Evolutionary conservation across 768 basidiomycete species (phyloP).

Genomic region (Scleroderma citrinum): DNA sequence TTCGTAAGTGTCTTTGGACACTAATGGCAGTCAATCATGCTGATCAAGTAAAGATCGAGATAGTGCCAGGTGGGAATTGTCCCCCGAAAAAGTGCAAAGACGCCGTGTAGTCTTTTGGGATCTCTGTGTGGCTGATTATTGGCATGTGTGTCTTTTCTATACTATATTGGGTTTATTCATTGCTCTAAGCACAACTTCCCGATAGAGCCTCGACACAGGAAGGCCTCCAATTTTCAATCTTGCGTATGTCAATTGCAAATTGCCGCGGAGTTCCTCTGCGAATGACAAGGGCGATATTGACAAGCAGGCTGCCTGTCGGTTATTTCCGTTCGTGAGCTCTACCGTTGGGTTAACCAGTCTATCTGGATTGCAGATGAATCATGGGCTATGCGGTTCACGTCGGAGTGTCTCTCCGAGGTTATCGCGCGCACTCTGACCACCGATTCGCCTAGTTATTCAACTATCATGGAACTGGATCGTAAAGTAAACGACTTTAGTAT

Average conservation of each 20-base stretch:
- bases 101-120: slow-evolving; percentile 75
- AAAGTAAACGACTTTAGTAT: slow-evolving; percentile 63
- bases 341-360: slow-evolving; percentile 1
- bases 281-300: slow-evolving; percentile 17
- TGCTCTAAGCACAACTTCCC: slow-evolving; percentile 7
- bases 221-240: slow-evolving; percentile 65
- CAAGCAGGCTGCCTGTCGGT: slow-evolving; percentile 12
- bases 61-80: slow-evolving; percentile 58
- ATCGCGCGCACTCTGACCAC: slow-evolving; percentile 55
- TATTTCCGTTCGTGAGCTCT: background rate
- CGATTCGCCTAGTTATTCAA: slow-evolving; percentile 56
- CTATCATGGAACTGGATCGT: slow-evolving; percentile 61
- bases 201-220: slow-evolving; percentile 62
- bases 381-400: slow-evolving; percentile 62
- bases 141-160: slow-evolving; percentile 46
- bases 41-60: slow-evolving; percentile 47
- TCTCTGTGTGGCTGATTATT: slow-evolving; percentile 64
- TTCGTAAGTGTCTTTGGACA: slow-evolving; percentile 45
- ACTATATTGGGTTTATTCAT: background rate
- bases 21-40: slow-evolving; percentile 2
- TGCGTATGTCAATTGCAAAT: slow-evolving; percentile 62
- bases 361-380: slow-evolving; percentile 38
- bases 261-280: slow-evolving; percentile 34
- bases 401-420: slow-evolving; percentile 61
- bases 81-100: slow-evolving; percentile 55